Conservation (phyloP, 345 rosid species). For the Geranium rotundifolium region DNA sequence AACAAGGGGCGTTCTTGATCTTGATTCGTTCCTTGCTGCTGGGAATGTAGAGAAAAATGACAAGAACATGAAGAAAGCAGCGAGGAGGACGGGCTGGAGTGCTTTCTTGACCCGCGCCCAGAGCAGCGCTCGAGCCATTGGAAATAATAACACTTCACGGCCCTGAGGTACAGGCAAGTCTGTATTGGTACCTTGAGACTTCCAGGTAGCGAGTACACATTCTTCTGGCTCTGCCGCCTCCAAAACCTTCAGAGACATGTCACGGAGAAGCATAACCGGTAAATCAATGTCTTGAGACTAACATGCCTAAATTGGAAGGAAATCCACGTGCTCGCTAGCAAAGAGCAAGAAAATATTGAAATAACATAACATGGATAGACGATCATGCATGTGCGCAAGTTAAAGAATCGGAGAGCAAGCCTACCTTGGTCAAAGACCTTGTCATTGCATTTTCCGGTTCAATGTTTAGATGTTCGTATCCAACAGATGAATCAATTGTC, state of each 20-base stretch:
- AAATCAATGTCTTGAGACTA: not conserved
- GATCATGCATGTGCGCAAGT: not conserved
- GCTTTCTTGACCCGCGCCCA: slow-evolving; percentile 54
- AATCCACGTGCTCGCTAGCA: not conserved
- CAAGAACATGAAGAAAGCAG: slow-evolving; percentile 33
- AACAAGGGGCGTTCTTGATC: slow-evolving; percentile 32
- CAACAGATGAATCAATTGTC: slow-evolving; percentile 39
- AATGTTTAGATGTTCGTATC: slow-evolving; percentile 11
- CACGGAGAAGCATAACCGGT: not conserved
- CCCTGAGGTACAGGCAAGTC: slow-evolving; percentile 48
- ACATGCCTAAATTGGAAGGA: not conserved
- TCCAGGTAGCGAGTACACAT: slow-evolving; percentile 44
- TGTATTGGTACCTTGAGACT: slow-evolving; percentile 37
- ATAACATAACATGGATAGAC: not conserved
- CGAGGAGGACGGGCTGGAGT: slow-evolving; percentile 25
- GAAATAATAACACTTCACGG: slow-evolving; percentile 40
- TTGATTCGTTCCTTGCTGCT: slow-evolving; percentile 22
- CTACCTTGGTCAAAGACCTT: slow-evolving; percentile 29
- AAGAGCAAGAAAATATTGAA: too few relatives aligned
- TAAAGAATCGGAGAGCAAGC: slow-evolving; percentile 3
- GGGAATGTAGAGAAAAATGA: slow-evolving; percentile 25
- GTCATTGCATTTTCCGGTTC: slow-evolving; percentile 17
- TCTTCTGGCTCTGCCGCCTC: slow-evolving; percentile 37
- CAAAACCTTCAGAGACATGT: slow-evolving; percentile 22
- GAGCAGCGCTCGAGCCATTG: slow-evolving; percentile 36